Evolutionary conservation across 139 green algal species (phyloP).

Genomic region (Chlamydomonas applanata): DNA sequence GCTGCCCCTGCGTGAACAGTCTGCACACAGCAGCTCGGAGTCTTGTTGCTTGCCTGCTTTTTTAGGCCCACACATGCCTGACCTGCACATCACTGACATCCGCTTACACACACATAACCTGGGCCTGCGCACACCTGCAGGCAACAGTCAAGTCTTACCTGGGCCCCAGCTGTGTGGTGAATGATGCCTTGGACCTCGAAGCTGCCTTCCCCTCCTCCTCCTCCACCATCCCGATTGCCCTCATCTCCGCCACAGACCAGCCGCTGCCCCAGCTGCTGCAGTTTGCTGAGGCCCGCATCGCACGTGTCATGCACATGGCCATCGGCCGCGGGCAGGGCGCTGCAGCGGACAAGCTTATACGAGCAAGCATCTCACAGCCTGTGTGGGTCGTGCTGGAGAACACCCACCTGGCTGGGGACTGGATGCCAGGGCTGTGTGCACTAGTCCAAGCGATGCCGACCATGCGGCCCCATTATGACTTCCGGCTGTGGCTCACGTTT

Average conservation of each 20-base stretch:
- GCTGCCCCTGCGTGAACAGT: neutral
- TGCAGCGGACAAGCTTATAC: slow-evolving; percentile 34
- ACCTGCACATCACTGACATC: neutral
- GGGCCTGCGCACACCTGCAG: neutral
- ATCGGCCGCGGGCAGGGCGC: slow-evolving; percentile 37
- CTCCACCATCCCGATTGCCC: slow-evolving; percentile 31
- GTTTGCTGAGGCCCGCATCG: slow-evolving; percentile 29
- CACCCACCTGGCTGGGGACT: slow-evolving; percentile 64
- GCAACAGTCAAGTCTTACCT: slow-evolving; percentile 19
- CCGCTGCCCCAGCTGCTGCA: slow-evolving; percentile 39
- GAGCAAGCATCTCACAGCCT: slow-evolving; percentile 16
- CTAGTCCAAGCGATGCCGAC: slow-evolving; percentile 34
- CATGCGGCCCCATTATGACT: slow-evolving; percentile 45
- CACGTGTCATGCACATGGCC: slow-evolving; percentile 34
- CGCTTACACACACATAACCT: neutral
- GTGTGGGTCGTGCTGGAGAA: slow-evolving; percentile 75
- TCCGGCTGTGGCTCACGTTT: slow-evolving; percentile 63
- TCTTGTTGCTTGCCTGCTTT: neutral
- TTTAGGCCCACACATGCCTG: neutral
- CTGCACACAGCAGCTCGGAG: neutral
- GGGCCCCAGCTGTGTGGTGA: slow-evolving; percentile 27
- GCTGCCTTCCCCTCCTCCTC: slow-evolving; percentile 21
- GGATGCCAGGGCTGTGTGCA: slow-evolving; percentile 64
- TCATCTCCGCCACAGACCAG: slow-evolving; percentile 31
- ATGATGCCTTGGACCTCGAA: slow-evolving; percentile 36